Evolutionary conservation across 352 stramenopile genomes (phyloP).

Genomic region (Phytophthora fragariae): DNA sequence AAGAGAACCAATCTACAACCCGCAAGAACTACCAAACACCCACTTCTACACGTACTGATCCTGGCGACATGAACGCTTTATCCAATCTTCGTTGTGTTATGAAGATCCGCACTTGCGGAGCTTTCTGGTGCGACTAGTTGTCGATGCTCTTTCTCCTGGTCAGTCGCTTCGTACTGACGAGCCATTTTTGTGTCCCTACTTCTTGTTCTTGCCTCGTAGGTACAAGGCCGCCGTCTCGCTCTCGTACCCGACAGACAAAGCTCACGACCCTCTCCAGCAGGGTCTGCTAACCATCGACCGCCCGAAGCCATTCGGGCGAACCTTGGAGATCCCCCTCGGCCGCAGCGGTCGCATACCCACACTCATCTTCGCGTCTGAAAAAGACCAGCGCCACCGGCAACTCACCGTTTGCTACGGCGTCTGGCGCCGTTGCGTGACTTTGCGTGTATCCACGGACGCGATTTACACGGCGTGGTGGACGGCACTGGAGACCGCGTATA

Average conservation of each 20-base stretch:
- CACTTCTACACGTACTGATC: neutral
- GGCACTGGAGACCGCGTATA: slow-evolving; percentile 20
- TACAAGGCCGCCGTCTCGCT: slow-evolving; percentile 21
- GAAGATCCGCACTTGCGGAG: slow-evolving; percentile 20
- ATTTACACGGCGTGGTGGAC: slow-evolving; percentile 26
- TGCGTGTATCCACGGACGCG: slow-evolving; percentile 9
- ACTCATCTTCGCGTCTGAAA: slow-evolving; percentile 3
- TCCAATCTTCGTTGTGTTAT: slow-evolving; percentile 19
- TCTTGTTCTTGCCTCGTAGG: slow-evolving; percentile 16
- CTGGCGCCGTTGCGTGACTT: slow-evolving; percentile 10
- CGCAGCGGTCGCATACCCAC: neutral
- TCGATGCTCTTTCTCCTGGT: neutral
- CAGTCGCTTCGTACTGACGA: neutral
- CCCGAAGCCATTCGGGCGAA: slow-evolving; percentile 1
- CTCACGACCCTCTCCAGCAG: neutral
- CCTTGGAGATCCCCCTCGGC: slow-evolving; percentile 20
- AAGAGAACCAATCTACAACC: neutral
- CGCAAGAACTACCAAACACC: neutral
- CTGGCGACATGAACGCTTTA: slow-evolving; percentile 10
- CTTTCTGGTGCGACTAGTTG: slow-evolving; percentile 22
- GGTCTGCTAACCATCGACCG: slow-evolving; percentile 10
- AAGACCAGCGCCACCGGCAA: slow-evolving; percentile 4
- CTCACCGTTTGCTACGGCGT: slow-evolving; percentile 18
- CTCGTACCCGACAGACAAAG: slow-evolving; percentile 9
- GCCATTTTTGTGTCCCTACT: neutral